A percentile compares a stretch with the other conserved stretches of the same genome.
Conservation (phyloP, 2,329 filamentous ascomycete genomes). For the Diaporthe humulicola region DNA sequence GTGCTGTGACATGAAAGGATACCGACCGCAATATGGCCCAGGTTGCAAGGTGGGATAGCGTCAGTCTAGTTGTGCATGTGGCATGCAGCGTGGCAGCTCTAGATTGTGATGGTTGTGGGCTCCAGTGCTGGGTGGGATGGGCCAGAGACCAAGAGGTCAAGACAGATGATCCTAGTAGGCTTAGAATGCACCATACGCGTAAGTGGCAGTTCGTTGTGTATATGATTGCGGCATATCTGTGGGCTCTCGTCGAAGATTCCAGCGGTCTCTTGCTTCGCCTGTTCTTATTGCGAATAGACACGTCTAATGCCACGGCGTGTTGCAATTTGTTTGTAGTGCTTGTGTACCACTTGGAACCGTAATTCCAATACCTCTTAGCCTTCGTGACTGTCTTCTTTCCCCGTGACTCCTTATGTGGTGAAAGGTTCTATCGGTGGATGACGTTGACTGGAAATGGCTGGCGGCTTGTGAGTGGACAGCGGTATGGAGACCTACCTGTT, state of each 20-base stretch:
- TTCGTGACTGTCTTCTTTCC: not conserved
- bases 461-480: not conserved
- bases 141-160: not conserved
- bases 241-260: not conserved
- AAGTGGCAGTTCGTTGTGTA: not conserved
- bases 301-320: not conserved
- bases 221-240: not conserved
- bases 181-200: not conserved
- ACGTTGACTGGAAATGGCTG: not conserved
- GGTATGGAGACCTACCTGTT: not conserved
- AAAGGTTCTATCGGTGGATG: conserved; percentile 7
- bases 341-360: not conserved
- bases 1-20: not conserved
- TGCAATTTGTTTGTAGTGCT: not conserved
- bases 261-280: not conserved
- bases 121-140: not conserved
- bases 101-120: not conserved
- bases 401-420: not conserved
- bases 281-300: not conserved
- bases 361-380: not conserved
- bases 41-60: not conserved
- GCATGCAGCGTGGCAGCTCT: not conserved
- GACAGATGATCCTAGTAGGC: not conserved
- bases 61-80: not conserved
- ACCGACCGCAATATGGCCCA: not conserved